These are phyloP conservation scores for Arxiozyma slooffiae DNA, from an alignment of 1,139 yeast genomes.

Conservation along the genomic window DNA sequence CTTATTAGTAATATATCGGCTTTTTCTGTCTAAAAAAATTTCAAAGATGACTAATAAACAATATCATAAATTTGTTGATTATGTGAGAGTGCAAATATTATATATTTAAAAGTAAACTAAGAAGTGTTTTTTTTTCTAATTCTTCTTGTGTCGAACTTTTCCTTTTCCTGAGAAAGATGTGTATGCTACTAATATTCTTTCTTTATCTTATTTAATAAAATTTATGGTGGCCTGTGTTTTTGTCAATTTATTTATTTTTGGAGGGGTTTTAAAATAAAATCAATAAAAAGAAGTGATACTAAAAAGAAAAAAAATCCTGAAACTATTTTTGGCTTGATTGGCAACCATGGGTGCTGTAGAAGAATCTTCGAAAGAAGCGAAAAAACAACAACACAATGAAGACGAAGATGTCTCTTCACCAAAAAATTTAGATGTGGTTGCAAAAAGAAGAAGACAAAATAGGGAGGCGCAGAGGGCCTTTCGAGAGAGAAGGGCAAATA, in stretches of 20 bases:
- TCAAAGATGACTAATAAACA: neutral
- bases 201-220: too few relatives aligned
- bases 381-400: neutral
- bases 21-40: too few relatives aligned
- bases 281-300: neutral
- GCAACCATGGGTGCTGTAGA: neutral
- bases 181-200: neutral
- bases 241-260: neutral
- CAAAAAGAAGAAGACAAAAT: conserved; percentile 76
- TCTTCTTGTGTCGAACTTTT: neutral
- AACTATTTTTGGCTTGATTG: neutral
- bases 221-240: too few relatives aligned
- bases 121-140: neutral
- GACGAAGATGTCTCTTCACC: neutral
- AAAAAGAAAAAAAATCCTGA: neutral
- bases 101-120: too few relatives aligned
- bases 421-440: neutral
- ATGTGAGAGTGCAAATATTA: neutral
- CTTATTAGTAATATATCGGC: neutral
- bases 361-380: neutral
- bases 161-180: too few relatives aligned
- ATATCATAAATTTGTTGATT: neutral
- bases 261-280: too few relatives aligned
- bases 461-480: conserved; percentile 94
- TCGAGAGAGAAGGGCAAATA: conserved; percentile 32